Conservation (phyloP, 2,329 filamentous ascomycete genomes). For the Bipolaris oryzae region DNA sequence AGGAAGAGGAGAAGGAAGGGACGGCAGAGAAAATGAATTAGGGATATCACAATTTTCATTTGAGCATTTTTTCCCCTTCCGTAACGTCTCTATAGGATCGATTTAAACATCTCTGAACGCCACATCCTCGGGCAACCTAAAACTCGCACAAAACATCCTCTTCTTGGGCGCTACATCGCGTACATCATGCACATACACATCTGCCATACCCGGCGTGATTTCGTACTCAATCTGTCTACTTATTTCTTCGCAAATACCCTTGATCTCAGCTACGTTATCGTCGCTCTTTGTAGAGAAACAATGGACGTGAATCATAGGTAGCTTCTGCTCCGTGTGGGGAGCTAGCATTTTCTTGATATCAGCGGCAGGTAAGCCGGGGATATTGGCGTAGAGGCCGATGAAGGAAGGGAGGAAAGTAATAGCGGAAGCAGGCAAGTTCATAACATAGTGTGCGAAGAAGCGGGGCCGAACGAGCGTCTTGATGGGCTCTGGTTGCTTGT, state of each 20-base stretch:
- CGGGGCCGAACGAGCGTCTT: slow-evolving; percentile 63
- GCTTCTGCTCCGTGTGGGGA: slow-evolving; percentile 54
- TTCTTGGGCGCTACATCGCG: slow-evolving; percentile 91
- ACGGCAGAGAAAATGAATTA: too few relatives aligned
- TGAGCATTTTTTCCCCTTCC: too few relatives aligned
- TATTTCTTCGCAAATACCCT: slow-evolving; percentile 70
- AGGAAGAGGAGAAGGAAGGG: too few relatives aligned
- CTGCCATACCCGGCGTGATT: slow-evolving; percentile 64
- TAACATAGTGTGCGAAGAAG: slow-evolving; percentile 90
- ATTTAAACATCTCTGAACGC: slow-evolving; percentile 65
- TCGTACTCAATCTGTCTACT: slow-evolving; percentile 64
- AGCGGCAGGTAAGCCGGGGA: slow-evolving; percentile 30
- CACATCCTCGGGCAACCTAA: slow-evolving; percentile 80
- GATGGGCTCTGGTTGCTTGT: slow-evolving; percentile 38
- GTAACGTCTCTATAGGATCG: too few relatives aligned
- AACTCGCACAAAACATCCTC: slow-evolving; percentile 95
- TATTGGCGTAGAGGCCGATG: slow-evolving; percentile 78
- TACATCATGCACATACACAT: slow-evolving; percentile 67
- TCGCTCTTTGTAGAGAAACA: slow-evolving; percentile 87
- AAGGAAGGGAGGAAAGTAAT: slow-evolving; percentile 81
- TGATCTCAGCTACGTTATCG: slow-evolving; percentile 66
- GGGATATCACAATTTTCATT: too few relatives aligned
- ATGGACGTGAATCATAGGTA: slow-evolving; percentile 91
- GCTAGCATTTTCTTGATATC: slow-evolving; percentile 41
- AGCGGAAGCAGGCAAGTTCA: slow-evolving; percentile 94